A percentile compares a stretch with the other conserved stretches of the same genome.
phyloP scores from a whole-genome alignment of 192 early-diverging fungal genomes.

The Coemansia pectinata region DNA sequence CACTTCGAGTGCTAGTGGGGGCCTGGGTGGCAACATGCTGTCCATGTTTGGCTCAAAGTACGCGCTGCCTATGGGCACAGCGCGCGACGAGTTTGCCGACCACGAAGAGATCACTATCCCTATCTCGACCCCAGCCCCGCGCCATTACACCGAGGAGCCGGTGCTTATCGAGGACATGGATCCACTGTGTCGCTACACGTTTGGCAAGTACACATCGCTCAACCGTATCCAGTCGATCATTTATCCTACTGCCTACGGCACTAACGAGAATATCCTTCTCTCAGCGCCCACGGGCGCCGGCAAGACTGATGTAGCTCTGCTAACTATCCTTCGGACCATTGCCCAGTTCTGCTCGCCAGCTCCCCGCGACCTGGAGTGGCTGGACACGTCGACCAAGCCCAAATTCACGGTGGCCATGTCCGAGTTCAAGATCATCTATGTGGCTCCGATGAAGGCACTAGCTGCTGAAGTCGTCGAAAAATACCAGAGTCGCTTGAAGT shows the following conservation, averaged over 20 bases:
- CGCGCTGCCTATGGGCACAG: conserved; percentile 76
- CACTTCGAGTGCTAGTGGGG: conserved; percentile 50
- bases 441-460: conserved; percentile 98
- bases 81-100: conserved; percentile 71
- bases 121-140: conserved; percentile 65
- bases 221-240: conserved; percentile 97
- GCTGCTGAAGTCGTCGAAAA: conserved; percentile 95
- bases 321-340: conserved; percentile 84
- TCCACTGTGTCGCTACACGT: conserved; percentile 71
- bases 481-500: conserved; percentile 78
- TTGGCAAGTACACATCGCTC: conserved; percentile 82
- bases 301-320: conserved; percentile 97
- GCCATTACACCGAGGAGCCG: conserved; percentile 63
- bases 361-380: conserved; percentile 42
- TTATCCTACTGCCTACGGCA: conserved; percentile 87
- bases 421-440: conserved; percentile 98
- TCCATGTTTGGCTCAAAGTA: conserved; percentile 79
- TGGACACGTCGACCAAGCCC: conserved; percentile 30
- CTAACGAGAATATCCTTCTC: conserved; percentile 98
- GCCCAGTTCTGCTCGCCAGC: conserved; percentile 69
- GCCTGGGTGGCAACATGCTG: conserved; percentile 64
- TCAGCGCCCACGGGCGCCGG: conserved; percentile 98
- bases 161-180: conserved; percentile 74
- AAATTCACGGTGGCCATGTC: conserved; percentile 69
- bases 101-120: conserved; percentile 95